Conservation (phyloP, 2,329 filamentous ascomycete species). For the Ophiostoma piceae region DNA sequence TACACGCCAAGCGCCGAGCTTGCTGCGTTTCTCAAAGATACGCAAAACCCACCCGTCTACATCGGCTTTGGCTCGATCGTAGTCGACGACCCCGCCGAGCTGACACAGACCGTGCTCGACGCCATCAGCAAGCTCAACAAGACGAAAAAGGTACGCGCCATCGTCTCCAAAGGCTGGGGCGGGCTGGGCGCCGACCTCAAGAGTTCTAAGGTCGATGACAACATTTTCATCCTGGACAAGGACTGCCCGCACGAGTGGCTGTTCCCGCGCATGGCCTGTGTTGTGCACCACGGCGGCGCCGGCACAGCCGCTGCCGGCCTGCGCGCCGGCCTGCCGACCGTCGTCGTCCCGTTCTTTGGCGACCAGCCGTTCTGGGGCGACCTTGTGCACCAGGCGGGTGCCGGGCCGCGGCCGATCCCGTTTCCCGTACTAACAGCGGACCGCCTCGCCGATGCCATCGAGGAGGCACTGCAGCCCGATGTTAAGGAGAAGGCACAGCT, state of each 20-base stretch:
- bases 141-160: constrained; percentile 46
- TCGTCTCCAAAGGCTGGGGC: constrained; percentile 86
- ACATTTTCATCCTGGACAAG: constrained; percentile 14
- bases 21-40: constrained; percentile 59
- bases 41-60: constrained; percentile 69
- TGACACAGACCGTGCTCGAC: constrained; percentile 68
- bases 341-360: constrained; percentile 82
- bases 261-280: constrained; percentile 72
- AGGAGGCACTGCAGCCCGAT: constrained; percentile 14
- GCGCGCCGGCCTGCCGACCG: constrained; percentile 69
- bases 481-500: neutral
- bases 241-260: constrained; percentile 70
- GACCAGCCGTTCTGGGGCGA: constrained; percentile 80
- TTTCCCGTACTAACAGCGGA: constrained; percentile 62
- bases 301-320: constrained; percentile 87
- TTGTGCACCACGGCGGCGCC: constrained; percentile 83
- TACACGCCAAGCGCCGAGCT: constrained; percentile 64
- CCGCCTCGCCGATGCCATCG: constrained; percentile 60
- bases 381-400: constrained; percentile 67
- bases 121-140: constrained; percentile 52
- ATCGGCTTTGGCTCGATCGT: constrained; percentile 82
- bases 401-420: constrained; percentile 65
- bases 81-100: constrained; percentile 65
- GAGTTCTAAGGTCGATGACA: no score
- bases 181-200: constrained; percentile 65